Base-by-base conservation (phyloP, 2,329 filamentous ascomycete species). In the Nannizzia gypsea region DNA sequence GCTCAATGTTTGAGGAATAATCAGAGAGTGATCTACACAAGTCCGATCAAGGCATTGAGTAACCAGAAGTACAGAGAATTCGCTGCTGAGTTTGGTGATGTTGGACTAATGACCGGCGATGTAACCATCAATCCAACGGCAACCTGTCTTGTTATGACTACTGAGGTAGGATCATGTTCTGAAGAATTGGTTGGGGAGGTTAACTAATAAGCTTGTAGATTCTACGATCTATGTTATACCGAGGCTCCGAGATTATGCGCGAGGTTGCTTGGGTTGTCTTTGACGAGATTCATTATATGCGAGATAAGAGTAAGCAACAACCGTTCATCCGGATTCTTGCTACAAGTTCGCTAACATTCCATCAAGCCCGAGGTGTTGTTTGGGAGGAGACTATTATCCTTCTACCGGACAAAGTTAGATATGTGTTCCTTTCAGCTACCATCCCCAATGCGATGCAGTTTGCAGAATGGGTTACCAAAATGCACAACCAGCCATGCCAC, bases 381-480 rank as follows among this genome's bases (percentile, higher is more conserved):
- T 99, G 93, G 93, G 93, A 99, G 73, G 93, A 99, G 78, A 97
- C 93, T 42, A 97, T 99, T 70, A 99, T 99, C 69, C 81, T 99
- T 66, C 80, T 99, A 31, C 93, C 93, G 3, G 93, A 99, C 78
- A 97, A 99, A 81, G 95, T 99, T 66, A 88, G 90, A 76, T 99
- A 97, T 70, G 95, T 99, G 60, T 99, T 99, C 75, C 78, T 99
- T 62, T 99, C 95, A 34, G 93, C 93, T 64, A 99, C 95, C 1
- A 99, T 99, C 64, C 93, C 93, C 59, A 99, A 99, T 71, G 91
- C 93, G 58, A 96, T 97, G 83, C 93, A 99, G 73, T 99, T 99
- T 68, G 93, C 93, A 66, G 92, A 99, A 73, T 99, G 93, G 93
- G 95, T 99, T 68, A 90, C 89, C 67, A 97, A 97, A 77, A 97